Base-by-base conservation (phyloP, 1,139 yeast genomes). In the Hanseniaspora sp. region DNA sequence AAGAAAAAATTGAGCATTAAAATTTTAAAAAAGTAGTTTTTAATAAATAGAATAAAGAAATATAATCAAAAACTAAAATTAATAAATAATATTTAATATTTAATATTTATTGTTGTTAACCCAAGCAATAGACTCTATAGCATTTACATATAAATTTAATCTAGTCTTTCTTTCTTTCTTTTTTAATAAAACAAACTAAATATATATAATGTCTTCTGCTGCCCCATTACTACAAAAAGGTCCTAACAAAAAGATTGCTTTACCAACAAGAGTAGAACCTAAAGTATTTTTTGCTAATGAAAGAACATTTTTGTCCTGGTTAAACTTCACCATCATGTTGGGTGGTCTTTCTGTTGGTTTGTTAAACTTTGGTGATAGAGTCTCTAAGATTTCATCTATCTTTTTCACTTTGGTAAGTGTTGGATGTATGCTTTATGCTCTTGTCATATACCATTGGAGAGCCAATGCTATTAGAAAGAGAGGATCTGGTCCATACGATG, bases 261-360 rank as follows among this genome's bases (percentile, higher is more conserved):
- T 94, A 56, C 99, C 99, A 52, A 95, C 96, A 42, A 79, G 99
- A 61, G 96, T 92, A 33, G 99, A 92, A 71, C 99, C 99, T 62
- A 92, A 92, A 71, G 98, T 92, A 38, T 92, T 92, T 74, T 92
- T 92, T 65, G 98, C 98, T 65, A 92, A 94, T 67, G 99, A 92
- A 73, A 86, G 99, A 76, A 92, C 98, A 1, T 92, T 92, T 67
- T 78, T 92, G 59, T 90, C 97, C 48, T 92, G 99, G 99, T 79
- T 92, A 64, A 94, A 92, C 71, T 92, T 94, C 76, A 92, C 99
- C 30, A 97, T 92, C 58, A 87, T 94, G 64, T 77, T 94, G 59
- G 98, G 99, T 35, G 95, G 97, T 48, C 77, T 92, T 58, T 97
- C 97, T 57, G 90, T 92, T 57, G 99, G 98, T 56, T 75, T 92